These are phyloP conservation scores for Tilletia walkeri DNA, from an alignment of 1,284 basidiomycete species.

Conservation along the genomic window DNA sequence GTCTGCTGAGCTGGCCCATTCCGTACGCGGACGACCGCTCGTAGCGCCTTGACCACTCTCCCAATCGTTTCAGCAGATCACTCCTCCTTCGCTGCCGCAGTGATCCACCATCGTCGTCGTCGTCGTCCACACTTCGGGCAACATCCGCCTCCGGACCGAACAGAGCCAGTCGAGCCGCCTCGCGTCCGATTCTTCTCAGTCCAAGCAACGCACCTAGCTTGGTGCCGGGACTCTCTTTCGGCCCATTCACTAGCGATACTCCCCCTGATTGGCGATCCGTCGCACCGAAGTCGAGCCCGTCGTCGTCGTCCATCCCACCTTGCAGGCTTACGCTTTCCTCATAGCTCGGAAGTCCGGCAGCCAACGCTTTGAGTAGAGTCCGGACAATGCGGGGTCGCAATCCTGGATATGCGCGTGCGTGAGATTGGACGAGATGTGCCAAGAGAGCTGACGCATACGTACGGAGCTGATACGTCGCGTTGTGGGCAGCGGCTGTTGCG, in stretches of 20 bases:
- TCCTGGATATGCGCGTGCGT: slow-evolving; percentile 68
- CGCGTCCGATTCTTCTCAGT: slow-evolving; percentile 40
- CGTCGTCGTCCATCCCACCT: slow-evolving; percentile 10
- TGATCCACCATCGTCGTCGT: neutral
- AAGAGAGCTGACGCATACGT: slow-evolving; percentile 65
- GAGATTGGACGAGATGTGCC: slow-evolving; percentile 70
- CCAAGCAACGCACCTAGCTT: slow-evolving; percentile 52
- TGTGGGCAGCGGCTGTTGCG: slow-evolving; percentile 25
- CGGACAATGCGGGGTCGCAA: slow-evolving; percentile 85
- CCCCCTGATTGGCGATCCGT: neutral
- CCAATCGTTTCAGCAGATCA: slow-evolving; percentile 2
- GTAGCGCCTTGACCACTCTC: slow-evolving; percentile 11
- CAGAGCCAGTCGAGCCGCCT: slow-evolving; percentile 6
- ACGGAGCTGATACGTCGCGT: slow-evolving; percentile 33
- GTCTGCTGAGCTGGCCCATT: slow-evolving; percentile 2
- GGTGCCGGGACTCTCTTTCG: slow-evolving; percentile 35
- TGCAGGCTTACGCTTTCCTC: slow-evolving; percentile 18
- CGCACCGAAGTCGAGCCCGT: slow-evolving; percentile 18
- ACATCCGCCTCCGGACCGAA: slow-evolving; percentile 15
- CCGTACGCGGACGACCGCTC: slow-evolving; percentile 13
- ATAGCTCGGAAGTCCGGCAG: slow-evolving; percentile 58
- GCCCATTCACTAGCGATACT: slow-evolving; percentile 13
- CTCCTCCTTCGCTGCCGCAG: neutral
- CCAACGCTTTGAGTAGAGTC: slow-evolving; percentile 81
- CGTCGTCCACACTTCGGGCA: neutral